phyloP scores from a whole-genome alignment of 2,329 filamentous ascomycete species.

The Orbilia ellipsospora region DNA sequence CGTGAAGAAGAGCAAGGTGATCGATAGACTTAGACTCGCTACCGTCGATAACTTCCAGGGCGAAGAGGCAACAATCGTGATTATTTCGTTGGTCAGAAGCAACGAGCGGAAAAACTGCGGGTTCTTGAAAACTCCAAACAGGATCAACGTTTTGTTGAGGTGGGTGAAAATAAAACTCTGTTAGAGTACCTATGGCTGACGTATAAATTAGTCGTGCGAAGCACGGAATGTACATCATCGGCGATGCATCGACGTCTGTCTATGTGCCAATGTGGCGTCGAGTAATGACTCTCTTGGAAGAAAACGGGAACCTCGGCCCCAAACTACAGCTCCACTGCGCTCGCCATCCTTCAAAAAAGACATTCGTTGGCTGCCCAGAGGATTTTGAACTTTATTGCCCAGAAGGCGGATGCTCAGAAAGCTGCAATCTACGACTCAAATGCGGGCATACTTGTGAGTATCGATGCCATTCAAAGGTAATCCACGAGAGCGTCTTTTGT shows the following conservation, averaged over 20 bases:
- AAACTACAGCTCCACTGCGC: conserved; percentile 70
- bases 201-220: conserved; percentile 68
- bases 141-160: conserved; percentile 59
- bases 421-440: conserved; percentile 63
- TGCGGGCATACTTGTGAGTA: conserved; percentile 58
- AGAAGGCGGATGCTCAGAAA: conserved; percentile 71
- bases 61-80: conserved; percentile 77
- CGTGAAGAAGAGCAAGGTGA: conserved; percentile 58
- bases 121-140: conserved; percentile 67
- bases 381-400: conserved; percentile 70
- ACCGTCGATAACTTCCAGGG: conserved; percentile 64
- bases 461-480: conserved; percentile 59
- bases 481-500: conserved; percentile 61
- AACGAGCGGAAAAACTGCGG: conserved; percentile 71
- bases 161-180: conserved; percentile 9
- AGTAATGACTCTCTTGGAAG: conserved; percentile 64
- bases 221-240: conserved; percentile 78
- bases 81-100: conserved; percentile 77
- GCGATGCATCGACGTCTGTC: conserved; percentile 71
- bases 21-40: conserved; percentile 59
- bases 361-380: conserved; percentile 68
- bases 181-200: too few species aligned
- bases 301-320: conserved; percentile 65
- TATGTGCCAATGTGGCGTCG: conserved; percentile 63
- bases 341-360: conserved; percentile 69